Base-by-base conservation (phyloP, 2,329 filamentous ascomycete genomes). In the Exophiala aquamarina region DNA sequence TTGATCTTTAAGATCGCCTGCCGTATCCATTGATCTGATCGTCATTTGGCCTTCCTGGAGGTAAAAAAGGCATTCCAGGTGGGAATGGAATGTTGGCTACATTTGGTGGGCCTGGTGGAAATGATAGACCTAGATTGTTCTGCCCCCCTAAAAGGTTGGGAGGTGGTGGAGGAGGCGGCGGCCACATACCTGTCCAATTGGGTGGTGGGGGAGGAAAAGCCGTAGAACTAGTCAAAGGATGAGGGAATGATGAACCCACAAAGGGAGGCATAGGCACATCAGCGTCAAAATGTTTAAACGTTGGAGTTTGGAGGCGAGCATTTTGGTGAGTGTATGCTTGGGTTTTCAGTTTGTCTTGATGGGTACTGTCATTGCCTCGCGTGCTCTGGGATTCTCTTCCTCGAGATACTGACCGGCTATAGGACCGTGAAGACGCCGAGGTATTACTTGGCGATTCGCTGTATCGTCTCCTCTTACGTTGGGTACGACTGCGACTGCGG, bases 401-500 rank as follows among this genome's bases (percentile, higher is more conserved):
- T n/a, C 38, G 47, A 9, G 47, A 40, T 32, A 39, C 41, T 11
- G 53, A 43, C 11, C 29, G 41, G 21, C 11, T 26, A 11, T 52
- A 58, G 35, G 59, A 60, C 26, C 54, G 43, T 29, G 60, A 60
- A 33, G 51, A 57, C 17, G 43, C 32, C 55, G 59, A 40, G 44
- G 59, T 10, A 59, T 61, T 65, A 43, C 59, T 61, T 9, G 55
- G 55, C 38, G 65, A 70, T 43, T 64, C 60, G 50, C 68, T 71
- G 53, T 71, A 67, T 31, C 70, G 65, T 40, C 68, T 59, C 46
- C 66, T 63, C 44, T 67, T 70, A 33, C 55, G 52, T 36, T 59
- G 75, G 62, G 60, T 81, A 70, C 2, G 73, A 72, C 43, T 76
- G 69, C 57, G 72, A 52, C 51, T 77, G 66, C 49, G 70, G 61